Evolutionary conservation across 2,329 filamentous ascomycete genomes (phyloP).

Genomic region (Dichotomopilus funicola): DNA sequence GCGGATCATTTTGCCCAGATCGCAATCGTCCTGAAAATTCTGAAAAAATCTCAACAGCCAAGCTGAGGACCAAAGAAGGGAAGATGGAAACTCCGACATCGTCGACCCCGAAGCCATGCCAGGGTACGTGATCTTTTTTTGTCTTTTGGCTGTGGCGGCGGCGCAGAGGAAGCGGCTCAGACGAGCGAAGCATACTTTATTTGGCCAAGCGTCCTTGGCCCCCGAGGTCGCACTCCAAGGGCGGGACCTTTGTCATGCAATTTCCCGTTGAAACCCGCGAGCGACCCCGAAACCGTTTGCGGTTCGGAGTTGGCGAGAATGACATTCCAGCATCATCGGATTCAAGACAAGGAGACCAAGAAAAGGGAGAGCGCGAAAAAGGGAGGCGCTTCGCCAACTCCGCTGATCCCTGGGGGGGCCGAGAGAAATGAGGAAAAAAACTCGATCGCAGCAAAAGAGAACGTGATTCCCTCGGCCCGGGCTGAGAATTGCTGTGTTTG

Average conservation of each 20-base stretch:
- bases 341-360: no score
- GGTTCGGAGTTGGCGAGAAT: background rate
- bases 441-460: no score
- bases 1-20: background rate
- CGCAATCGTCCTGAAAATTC: background rate
- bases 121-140: background rate
- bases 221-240: slow-evolving; percentile 1
- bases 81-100: background rate
- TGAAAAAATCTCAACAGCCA: background rate
- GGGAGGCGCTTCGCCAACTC: no score
- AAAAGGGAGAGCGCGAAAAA: no score
- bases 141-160: background rate
- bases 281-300: slow-evolving; percentile 6
- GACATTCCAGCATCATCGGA: background rate
- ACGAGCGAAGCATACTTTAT: slow-evolving; percentile 14
- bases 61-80: no score
- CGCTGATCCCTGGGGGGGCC: no score
- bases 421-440: background rate
- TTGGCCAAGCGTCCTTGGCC: slow-evolving; percentile 7
- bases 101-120: background rate
- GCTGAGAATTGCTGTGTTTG: background rate
- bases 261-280: slow-evolving; percentile 22
- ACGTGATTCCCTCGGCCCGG: background rate
- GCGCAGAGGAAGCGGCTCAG: slow-evolving; percentile 6
- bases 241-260: slow-evolving; percentile 18